phyloP scores from a whole-genome alignment of 768 basidiomycete species.

The Trametes maxima region DNA sequence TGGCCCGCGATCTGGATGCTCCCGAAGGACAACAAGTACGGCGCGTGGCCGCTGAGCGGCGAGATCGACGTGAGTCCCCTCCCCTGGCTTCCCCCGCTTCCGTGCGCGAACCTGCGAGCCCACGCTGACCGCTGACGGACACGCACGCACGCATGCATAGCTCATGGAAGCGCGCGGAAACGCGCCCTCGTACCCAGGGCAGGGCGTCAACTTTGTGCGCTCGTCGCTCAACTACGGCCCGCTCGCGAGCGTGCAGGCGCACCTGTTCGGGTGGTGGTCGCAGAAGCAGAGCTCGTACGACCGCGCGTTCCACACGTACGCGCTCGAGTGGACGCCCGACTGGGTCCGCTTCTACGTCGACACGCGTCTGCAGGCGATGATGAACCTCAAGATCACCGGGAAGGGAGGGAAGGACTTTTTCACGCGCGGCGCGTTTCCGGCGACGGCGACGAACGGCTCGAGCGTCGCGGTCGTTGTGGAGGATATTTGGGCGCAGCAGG shows the following conservation, averaged over 20 bases:
- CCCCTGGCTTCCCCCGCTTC: not conserved
- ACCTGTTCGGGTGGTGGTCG: slow-evolving; percentile 47
- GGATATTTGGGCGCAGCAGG: slow-evolving; percentile 53
- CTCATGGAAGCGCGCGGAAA: slow-evolving; percentile 59
- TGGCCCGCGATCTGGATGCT: slow-evolving; percentile 51
- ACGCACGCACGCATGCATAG: slow-evolving; percentile 30
- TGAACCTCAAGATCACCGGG: slow-evolving; percentile 50
- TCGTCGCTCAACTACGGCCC: slow-evolving; percentile 73
- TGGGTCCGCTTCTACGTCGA: slow-evolving; percentile 61
- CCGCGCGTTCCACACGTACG: slow-evolving; percentile 53
- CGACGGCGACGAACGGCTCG: slow-evolving; percentile 47
- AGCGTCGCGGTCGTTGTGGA: slow-evolving; percentile 42
- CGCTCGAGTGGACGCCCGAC: slow-evolving; percentile 59
- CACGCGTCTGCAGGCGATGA: slow-evolving; percentile 51
- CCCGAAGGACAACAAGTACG: slow-evolving; percentile 48
- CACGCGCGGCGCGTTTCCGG: slow-evolving; percentile 52
- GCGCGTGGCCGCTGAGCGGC: slow-evolving; percentile 55
- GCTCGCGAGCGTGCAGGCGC: slow-evolving; percentile 41
- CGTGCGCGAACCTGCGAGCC: no score
- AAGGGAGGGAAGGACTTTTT: slow-evolving; percentile 51
- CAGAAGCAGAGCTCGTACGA: slow-evolving; percentile 50
- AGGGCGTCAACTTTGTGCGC: slow-evolving; percentile 52
- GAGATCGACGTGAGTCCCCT: slow-evolving; percentile 56
- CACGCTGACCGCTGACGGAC: not conserved
- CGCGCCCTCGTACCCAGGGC: slow-evolving; percentile 41